phyloP scores from a whole-genome alignment of 441 rosid genomes.

The Adansonia madagascariensis region DNA sequence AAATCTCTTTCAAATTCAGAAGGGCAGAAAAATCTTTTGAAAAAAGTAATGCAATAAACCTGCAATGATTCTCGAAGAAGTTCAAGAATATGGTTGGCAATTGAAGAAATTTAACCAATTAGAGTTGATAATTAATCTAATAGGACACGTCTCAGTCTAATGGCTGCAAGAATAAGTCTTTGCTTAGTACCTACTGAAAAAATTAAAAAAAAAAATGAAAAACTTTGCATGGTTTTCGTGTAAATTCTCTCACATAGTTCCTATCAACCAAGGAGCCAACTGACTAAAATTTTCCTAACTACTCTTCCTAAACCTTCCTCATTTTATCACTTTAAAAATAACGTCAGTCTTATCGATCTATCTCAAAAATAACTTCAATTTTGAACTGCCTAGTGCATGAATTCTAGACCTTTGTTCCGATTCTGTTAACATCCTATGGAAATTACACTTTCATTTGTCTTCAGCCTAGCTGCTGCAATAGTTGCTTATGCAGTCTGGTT shows the following conservation, averaged over 20 bases:
- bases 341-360: slow-evolving; percentile 24
- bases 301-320: slow-evolving; percentile 57
- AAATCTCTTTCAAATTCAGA: neutral
- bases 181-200: slow-evolving; percentile 5
- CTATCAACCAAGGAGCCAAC: slow-evolving; percentile 45
- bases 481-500: slow-evolving; percentile 75
- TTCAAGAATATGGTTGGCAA: neutral
- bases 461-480: slow-evolving; percentile 43
- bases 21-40: neutral
- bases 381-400: neutral
- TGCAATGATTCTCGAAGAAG: no score
- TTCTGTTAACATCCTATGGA: slow-evolving; percentile 44
- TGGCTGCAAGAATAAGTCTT: neutral
- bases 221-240: slow-evolving; percentile 33
- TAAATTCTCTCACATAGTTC: slow-evolving; percentile 30
- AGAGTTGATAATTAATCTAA: neutral
- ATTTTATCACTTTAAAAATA: slow-evolving; percentile 33
- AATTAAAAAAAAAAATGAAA: neutral
- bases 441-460: slow-evolving; percentile 28
- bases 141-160: slow-evolving; percentile 13
- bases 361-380: slow-evolving; percentile 16
- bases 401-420: neutral
- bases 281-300: slow-evolving; percentile 43
- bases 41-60: neutral
- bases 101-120: neutral